phyloP scores from a whole-genome alignment of 805 yeast species.

The Schizosaccharomyces osmophilus region DNA sequence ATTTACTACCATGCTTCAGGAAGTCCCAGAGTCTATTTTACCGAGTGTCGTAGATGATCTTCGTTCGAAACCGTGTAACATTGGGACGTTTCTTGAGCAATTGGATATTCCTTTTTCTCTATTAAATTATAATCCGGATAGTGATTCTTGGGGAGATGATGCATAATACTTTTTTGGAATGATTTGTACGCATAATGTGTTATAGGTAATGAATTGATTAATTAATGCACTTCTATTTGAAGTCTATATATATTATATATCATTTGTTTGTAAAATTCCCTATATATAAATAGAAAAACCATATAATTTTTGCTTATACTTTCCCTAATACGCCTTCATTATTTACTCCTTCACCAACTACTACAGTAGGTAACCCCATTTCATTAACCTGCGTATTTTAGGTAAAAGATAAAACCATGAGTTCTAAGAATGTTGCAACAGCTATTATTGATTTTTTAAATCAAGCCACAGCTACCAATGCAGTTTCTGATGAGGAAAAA shows the following conservation, averaged over 20 bases:
- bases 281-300: no score
- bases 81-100: neutral
- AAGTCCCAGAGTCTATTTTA: neutral
- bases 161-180: neutral
- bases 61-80: neutral
- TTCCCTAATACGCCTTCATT: no score
- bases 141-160: neutral
- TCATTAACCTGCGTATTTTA: no score
- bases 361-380: no score
- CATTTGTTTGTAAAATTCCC: no score
- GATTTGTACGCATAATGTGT: no score
- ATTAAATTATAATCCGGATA: neutral
- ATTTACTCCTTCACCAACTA: no score
- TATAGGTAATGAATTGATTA: no score
- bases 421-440: neutral
- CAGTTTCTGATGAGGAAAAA: conserved; percentile 48
- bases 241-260: no score
- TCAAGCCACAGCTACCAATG: conserved; percentile 31
- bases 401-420: neutral
- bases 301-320: no score
- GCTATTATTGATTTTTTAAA: conserved; percentile 44
- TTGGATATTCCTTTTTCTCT: neutral
- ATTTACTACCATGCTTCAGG: neutral
- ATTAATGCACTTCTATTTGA: no score
- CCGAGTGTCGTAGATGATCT: neutral